Evolutionary conservation across 139 green algal genomes (phyloP), one percentile per base, ranked within the genome.

Genomic region (Picochlorum costavermella): DNA sequence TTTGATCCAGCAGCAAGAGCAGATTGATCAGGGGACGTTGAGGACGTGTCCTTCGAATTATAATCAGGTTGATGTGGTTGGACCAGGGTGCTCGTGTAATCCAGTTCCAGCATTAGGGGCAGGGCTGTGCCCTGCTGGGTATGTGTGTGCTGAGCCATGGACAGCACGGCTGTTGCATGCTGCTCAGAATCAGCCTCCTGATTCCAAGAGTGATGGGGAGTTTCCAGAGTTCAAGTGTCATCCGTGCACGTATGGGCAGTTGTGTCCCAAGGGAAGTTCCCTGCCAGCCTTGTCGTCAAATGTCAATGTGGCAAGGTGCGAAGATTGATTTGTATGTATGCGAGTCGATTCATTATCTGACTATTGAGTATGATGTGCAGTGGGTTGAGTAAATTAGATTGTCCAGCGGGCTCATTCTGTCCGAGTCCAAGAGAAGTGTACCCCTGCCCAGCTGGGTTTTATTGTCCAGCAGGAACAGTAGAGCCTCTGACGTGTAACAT

Each of bases 241-340:
- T 28, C 61, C 72, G 28, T 82, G 75, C 50, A 28, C 13, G 2
- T 77, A 69, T 48, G 75, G 75, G 6, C 72, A 81, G 53, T 75
- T 70, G 37, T 82, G 75, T 60, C 67, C 67, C 2, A 17, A 28
- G 16, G 72, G 75, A 48, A 68, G 29, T 23, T 57, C 61, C 12
- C 50, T 78, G 45, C 68, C 75, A 3, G 20, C 61, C 6, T n/a
- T 57, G 14, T 12, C 46, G n/a, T 70, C 63, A 26, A 14, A n/a
- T 40, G 33, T 40, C 16, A 25, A 29, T 14, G 25, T 70, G 25
- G 50, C 62, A 26, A 23, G 10, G 62, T 68, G 43, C 61, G 62
- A 23, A 23, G 20, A 23, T 56, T n/a, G 16, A 12, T 33, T 46
- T 20, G 6, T 23, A 23, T 23, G 20, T 23, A 23, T 23, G 20